Base-by-base conservation (phyloP, 805 yeast species). In the Huiozyma sinensis region DNA sequence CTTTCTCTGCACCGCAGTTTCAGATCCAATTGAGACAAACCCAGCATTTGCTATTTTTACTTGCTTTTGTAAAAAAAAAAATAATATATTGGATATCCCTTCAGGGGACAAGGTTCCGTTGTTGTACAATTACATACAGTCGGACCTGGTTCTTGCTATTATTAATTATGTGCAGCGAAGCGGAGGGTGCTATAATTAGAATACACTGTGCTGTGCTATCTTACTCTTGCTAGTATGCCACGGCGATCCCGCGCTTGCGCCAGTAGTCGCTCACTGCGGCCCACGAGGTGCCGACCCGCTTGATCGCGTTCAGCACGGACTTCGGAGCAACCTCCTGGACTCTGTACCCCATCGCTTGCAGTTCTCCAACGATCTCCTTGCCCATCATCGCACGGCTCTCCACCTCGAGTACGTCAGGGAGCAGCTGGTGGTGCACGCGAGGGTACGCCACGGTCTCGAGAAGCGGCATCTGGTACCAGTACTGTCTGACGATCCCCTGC, bases 201-300 rank as follows among this genome's bases (percentile, higher is more conserved):
- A 37, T 9, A 7, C 8, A 9, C 33, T 27, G 29, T 28, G n/a
- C 11, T 24, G 7, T 36, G 11, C 11, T 33, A 33, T 17, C 24
- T 17, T 17, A 17, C 24, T 4, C 34, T 12, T 10, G n/a, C 35
- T 30, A 41, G 27, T 41, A 41, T 33, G 33, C 49, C 27, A 36
- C 45, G 3, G 64, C 55, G 2, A 60, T 43, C 6, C 94, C 95
- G 39, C 81, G 65, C 59, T 89, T 89, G 45, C 97, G 69, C 95
- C 97, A 90, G 60, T 65, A 85, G 60, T 90, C 97, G 52, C 87
- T 72, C 8, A 88, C 95, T 1, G 95, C 96, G 43, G 77, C 75
- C 66, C 82, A 63, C 40, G 42, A 73, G 5, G 37, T 35, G 61
- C 47, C 67, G 52, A 39, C 57, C 47, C 68, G 51, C 40, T 66